phyloP scores from a whole-genome alignment of 192 early-diverging fungal genomes.

The Podila epigama region DNA sequence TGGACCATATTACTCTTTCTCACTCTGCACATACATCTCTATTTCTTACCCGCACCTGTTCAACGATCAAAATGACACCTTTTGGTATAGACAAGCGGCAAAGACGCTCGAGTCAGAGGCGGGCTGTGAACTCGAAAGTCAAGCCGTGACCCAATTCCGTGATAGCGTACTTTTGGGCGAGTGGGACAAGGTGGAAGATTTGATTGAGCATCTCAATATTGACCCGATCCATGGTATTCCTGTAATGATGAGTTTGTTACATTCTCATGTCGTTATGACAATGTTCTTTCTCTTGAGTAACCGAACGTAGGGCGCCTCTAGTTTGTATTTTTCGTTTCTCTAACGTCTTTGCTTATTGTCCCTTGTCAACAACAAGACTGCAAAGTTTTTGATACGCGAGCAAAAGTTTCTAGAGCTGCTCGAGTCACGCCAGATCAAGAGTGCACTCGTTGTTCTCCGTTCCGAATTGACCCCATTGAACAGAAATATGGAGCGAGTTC shows the following conservation, averaged over 20 bases:
- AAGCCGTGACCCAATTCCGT: conserved; percentile 73
- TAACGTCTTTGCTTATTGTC: too few species aligned
- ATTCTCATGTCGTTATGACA: too few species aligned
- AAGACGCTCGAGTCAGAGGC: conserved; percentile 78
- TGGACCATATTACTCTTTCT: too few species aligned
- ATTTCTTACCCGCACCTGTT: too few species aligned
- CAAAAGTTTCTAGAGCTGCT: conserved; percentile 94
- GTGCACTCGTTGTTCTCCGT: conserved; percentile 81
- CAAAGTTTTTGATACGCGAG: conserved; percentile 78
- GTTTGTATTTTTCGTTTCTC: too few species aligned
- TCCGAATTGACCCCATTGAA: conserved; percentile 81
- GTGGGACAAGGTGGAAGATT: conserved; percentile 73
- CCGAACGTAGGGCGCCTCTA: too few species aligned
- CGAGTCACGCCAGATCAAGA: conserved; percentile 70
- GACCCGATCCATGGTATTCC: conserved; percentile 40
- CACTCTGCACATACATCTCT: too few species aligned
- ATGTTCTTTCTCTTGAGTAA: not conserved
- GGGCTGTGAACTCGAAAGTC: conserved; percentile 78
- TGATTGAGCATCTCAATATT: conserved; percentile 61
- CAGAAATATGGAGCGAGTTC: conserved; percentile 71
- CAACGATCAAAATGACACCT: not conserved
- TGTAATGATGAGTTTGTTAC: too few species aligned
- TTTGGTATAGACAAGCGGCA: conserved; percentile 67
- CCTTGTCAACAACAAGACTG: too few species aligned
- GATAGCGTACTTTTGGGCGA: conserved; percentile 77